Percentiles rank a stretch among this genome's conserved stretches.
Conservation (phyloP, 1,284 basidiomycete genomes). For the Cerrena zonata region DNA sequence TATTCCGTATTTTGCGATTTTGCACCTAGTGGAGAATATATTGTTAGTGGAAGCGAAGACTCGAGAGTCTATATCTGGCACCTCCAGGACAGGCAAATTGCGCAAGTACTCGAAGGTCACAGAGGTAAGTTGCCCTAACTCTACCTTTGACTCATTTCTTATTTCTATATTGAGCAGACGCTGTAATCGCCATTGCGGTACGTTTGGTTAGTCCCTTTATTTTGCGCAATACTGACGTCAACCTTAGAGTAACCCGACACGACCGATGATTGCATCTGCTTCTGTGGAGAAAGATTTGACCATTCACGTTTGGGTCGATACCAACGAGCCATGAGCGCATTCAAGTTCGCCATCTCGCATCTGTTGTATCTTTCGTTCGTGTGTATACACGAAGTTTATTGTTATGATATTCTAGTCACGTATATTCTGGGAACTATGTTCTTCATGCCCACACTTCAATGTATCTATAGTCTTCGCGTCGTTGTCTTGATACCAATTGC, state of each 20-base stretch:
- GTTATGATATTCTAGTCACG: background rate
- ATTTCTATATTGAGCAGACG: conserved; percentile 61
- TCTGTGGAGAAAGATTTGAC: conserved; percentile 80
- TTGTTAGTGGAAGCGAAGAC: conserved; percentile 89
- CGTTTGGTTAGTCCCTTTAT: conserved; percentile 24
- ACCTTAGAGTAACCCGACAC: conserved; percentile 64
- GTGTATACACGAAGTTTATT: no score
- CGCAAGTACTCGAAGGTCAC: conserved; percentile 75
- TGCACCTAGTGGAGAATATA: conserved; percentile 50
- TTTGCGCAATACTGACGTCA: background rate
- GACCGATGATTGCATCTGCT: conserved; percentile 72
- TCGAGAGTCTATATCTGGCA: conserved; percentile 87
- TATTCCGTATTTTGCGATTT: conserved; percentile 70
- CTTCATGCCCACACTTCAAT: background rate
- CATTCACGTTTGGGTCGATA: conserved; percentile 72
- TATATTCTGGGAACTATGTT: background rate
- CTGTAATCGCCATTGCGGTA: conserved; percentile 70
- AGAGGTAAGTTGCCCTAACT: conserved; percentile 46
- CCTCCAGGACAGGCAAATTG: conserved; percentile 74
- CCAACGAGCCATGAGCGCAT: no score
- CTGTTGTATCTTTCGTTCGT: no score
- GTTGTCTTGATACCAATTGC: background rate
- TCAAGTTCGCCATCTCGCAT: no score
- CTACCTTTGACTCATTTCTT: no score
- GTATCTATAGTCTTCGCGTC: background rate